Percentiles rank a stretch among this genome's conserved stretches.
Conservation (phyloP, 2,329 filamentous ascomycete genomes). For the Fusarium tanahbumbuense region DNA sequence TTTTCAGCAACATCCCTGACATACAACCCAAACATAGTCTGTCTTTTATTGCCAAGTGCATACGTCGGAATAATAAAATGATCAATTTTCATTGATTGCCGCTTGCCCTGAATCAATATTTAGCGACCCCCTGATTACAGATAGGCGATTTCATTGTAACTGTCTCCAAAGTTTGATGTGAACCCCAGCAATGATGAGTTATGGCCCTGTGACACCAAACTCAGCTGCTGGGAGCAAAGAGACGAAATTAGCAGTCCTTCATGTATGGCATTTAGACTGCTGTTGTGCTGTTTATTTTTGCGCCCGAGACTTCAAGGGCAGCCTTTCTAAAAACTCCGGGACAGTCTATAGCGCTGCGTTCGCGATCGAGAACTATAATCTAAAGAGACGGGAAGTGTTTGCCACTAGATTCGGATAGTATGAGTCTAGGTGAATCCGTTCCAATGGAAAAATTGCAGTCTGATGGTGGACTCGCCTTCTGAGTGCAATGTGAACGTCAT, state of each 20-base stretch:
- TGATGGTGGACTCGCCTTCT: neutral
- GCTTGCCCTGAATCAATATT: neutral
- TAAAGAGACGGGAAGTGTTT: neutral
- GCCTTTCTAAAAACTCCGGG: neutral
- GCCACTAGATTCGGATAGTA: slow-evolving; percentile 4
- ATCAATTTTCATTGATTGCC: neutral
- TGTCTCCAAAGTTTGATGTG: neutral
- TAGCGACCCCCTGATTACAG: neutral
- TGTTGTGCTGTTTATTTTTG: neutral
- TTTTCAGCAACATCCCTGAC: neutral
- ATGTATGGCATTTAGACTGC: neutral
- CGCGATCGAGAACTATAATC: neutral
- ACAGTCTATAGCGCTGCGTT: neutral
- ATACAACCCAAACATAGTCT: neutral
- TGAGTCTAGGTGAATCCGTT: neutral
- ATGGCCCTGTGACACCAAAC: neutral
- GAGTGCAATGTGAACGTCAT: slow-evolving; percentile 28
- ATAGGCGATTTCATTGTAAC: neutral
- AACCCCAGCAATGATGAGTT: neutral
- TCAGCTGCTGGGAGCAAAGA: neutral
- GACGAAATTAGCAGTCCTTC: neutral
- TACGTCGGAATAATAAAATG: neutral
- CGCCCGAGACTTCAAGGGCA: neutral
- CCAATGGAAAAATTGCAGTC: neutral
- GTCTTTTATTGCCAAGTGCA: neutral